phyloP scores from a whole-genome alignment of 768 basidiomycete species.

The Paxillus rubicundulus region DNA sequence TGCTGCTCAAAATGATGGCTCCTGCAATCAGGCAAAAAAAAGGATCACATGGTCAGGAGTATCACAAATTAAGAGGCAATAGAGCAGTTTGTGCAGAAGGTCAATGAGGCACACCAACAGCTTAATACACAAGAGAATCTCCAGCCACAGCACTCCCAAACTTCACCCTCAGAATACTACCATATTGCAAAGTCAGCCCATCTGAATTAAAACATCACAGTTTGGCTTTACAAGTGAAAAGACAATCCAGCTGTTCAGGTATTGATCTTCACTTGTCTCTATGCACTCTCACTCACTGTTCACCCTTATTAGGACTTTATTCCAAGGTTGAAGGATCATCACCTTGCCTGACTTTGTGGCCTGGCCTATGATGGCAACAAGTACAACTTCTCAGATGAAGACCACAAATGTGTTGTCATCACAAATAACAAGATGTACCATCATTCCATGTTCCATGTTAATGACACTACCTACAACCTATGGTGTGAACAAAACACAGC shows the following conservation, averaged over 20 bases:
- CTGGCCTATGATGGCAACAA: slow-evolving; percentile 29
- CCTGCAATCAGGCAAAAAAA: slow-evolving; percentile 34
- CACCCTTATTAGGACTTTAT: slow-evolving; percentile 18
- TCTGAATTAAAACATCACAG: slow-evolving; percentile 7
- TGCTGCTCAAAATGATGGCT: slow-evolving; percentile 35
- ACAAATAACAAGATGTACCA: slow-evolving; percentile 18
- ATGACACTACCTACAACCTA: slow-evolving; percentile 32
- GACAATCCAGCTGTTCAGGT: slow-evolving; percentile 28
- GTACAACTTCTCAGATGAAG: slow-evolving; percentile 14
- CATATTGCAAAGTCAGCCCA: slow-evolving; percentile 19
- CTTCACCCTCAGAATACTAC: slow-evolving; percentile 13
- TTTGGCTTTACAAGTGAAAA: not conserved
- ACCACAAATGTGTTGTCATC: slow-evolving; percentile 22
- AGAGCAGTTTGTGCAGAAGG: slow-evolving; percentile 13
- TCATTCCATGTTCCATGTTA: slow-evolving; percentile 20
- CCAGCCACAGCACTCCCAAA: not conserved
- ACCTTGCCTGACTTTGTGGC: slow-evolving; percentile 11
- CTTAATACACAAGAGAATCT: not conserved
- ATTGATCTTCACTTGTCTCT: slow-evolving; percentile 4
- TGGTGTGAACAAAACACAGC: slow-evolving; percentile 36
- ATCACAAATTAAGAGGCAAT: slow-evolving; percentile 28
- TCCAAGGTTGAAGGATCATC: not conserved
- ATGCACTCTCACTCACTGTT: not conserved
- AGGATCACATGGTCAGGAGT: slow-evolving; percentile 15
- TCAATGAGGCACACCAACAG: slow-evolving; percentile 2